Evolutionary conservation across 2,329 filamentous ascomycete genomes (phyloP).

Genomic region (Bipolaris oryzae): DNA sequence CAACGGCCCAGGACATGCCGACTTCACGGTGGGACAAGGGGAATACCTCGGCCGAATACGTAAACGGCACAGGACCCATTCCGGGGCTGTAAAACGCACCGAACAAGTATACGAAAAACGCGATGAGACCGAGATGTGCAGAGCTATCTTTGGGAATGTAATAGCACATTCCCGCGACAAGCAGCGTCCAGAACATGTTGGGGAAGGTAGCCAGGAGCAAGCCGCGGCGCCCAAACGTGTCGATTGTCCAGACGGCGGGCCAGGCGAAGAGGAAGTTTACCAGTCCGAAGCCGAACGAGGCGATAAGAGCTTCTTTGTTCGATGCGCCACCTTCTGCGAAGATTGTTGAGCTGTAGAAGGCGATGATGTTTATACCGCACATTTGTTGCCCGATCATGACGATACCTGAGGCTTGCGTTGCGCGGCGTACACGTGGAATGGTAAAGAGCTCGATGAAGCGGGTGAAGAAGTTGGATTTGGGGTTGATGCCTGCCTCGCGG

Average conservation of each 20-base stretch:
- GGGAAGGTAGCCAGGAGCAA: constrained; percentile 58
- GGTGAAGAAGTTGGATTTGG: constrained; percentile 48
- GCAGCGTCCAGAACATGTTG: constrained; percentile 57
- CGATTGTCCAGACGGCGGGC: constrained; percentile 64
- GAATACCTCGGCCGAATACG: constrained; percentile 64
- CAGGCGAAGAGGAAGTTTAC: constrained; percentile 65
- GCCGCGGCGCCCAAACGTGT: constrained; percentile 57
- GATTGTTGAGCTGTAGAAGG: constrained; percentile 59
- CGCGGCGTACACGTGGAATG: constrained; percentile 71
- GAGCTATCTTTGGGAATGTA: constrained; percentile 51
- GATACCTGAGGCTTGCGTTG: constrained; percentile 75
- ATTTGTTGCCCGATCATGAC: constrained; percentile 76
- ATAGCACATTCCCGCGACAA: constrained; percentile 59
- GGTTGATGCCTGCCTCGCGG: constrained; percentile 39
- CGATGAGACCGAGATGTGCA: constrained; percentile 58
- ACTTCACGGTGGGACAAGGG: constrained; percentile 73
- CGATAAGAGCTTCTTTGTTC: constrained; percentile 54
- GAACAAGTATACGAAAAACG: constrained; percentile 64
- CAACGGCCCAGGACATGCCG: constrained; percentile 73
- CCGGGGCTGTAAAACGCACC: constrained; percentile 51
- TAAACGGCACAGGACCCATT: constrained; percentile 57
- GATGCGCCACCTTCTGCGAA: constrained; percentile 57
- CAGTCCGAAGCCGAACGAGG: constrained; percentile 64
- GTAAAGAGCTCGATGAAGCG: constrained; percentile 65
- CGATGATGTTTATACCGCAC: constrained; percentile 59